Evolutionary conservation across 2,329 filamentous ascomycete genomes (phyloP), one percentile per base, ranked within the genome.

Genomic region (Juglanconis juglandina): DNA sequence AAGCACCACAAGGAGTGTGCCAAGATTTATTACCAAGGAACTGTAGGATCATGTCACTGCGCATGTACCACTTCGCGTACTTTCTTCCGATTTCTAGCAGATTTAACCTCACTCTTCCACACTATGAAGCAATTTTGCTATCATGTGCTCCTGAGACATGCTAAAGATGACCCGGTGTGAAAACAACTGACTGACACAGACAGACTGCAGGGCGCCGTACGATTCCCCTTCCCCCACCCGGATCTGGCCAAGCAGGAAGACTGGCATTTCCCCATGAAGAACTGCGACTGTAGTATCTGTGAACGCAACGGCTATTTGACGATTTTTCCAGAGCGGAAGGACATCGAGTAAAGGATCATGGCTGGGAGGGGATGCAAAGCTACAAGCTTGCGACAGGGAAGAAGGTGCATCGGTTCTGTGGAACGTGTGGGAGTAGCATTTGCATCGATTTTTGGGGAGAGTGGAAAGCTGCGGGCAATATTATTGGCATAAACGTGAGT

Each of bases 401-500:
- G 34, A 56, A 59, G 9, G 60, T 35, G 2, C 60, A 62, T 39
- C 42, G 47, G 2, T 62, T 62, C 46, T 62, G 60, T 48, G 39
- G 50, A 6, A 52, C 34, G 11, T 62, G 60, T 37, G 60, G 60
- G 4, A 62, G 60, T 32, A 62, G 56, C 51, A 41, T 62, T 24
- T 59, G 56, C 42, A 59, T 62, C 34, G 60, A 62, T 39, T 48
- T 55, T 7, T 34, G 41, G 39, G 51, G 56, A 1, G 41, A 56
- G 13, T 62, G 60, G 60, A 59, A 56, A 5, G 37, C 51, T 7
- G 60, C 60, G 2, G 60, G 60, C 3, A 56, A 62, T 35, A 56
- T 59, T 10, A 56, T 59, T n/a, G 60, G 56, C 11, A 55, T 62
- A 9, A 62, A 62, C 24, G 60, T 59, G n/a, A 59, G 60, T 51